A percentile compares a stretch with the other conserved stretches of the same genome.
Conservation (phyloP, 2,329 filamentous ascomycete genomes). For the Fusarium sp. region DNA sequence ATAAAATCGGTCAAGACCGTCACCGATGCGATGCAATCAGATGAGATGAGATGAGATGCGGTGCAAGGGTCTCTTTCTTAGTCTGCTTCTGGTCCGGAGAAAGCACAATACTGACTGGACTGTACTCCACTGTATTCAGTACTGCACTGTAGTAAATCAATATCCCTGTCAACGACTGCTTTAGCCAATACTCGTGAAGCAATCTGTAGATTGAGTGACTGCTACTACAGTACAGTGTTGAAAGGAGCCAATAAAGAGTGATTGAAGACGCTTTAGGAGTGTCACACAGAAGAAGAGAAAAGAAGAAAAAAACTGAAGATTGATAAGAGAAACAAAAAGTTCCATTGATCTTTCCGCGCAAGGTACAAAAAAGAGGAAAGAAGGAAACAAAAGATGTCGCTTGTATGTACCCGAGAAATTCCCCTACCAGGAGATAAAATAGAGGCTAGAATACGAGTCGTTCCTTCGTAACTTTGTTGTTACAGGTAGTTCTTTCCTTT, state of each 20-base stretch:
- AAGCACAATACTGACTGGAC: constrained; percentile 5
- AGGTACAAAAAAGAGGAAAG: neutral
- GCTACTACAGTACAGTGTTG: neutral
- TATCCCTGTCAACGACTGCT: constrained; percentile 11
- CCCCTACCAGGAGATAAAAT: neutral
- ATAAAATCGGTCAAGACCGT: constrained; percentile 13
- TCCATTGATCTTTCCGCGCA: neutral
- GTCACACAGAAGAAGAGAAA: neutral
- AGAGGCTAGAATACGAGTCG: neutral
- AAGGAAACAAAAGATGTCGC: neutral
- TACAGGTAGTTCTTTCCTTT: neutral
- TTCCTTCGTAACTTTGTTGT: neutral
- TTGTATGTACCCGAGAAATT: neutral
- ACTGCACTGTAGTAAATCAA: neutral
- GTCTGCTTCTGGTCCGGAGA: neutral
- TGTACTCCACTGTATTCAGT: constrained; percentile 20
- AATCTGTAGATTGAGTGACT: neutral
- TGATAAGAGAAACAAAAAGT: neutral
- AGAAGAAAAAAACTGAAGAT: neutral
- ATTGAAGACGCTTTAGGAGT: too few species aligned
- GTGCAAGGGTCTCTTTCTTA: constrained; percentile 11
- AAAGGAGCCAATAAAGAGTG: neutral
- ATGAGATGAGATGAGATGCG: neutral
- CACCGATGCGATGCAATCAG: constrained; percentile 9
- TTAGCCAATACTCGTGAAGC: neutral